Percentiles rank a stretch among this genome's conserved stretches.
These are phyloP conservation scores for Gentiana macrophylla DNA, from an alignment of 257 asterid genomes.

Conservation along the genomic window DNA sequence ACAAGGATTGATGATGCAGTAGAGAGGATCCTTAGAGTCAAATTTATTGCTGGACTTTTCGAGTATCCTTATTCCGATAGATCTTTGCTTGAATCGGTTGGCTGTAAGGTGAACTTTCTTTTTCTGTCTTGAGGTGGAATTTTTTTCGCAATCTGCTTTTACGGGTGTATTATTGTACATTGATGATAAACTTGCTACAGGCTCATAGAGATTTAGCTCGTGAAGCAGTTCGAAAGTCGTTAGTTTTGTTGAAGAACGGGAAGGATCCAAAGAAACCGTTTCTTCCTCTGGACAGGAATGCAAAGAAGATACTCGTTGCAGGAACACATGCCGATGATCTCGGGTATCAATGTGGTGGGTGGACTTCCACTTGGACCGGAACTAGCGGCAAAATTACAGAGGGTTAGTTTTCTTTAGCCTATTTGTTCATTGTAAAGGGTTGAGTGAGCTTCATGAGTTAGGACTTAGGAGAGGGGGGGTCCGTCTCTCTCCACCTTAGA, in stretches of 20 bases:
- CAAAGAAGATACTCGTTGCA: slow-evolving; percentile 64
- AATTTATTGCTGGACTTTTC: slow-evolving; percentile 73
- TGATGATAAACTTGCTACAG: slow-evolving; percentile 20
- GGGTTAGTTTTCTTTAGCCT: slow-evolving; percentile 30
- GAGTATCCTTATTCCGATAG: slow-evolving; percentile 75
- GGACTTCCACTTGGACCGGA: slow-evolving; percentile 93
- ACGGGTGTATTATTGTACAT: too few relatives aligned
- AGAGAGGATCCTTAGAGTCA: slow-evolving; percentile 86
- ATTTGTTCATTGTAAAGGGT: too few relatives aligned
- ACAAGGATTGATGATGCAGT: slow-evolving; percentile 88
- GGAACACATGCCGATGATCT: slow-evolving; percentile 98
- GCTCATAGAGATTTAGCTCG: slow-evolving; percentile 62
- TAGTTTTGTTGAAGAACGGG: slow-evolving; percentile 88
- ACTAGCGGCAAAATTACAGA: slow-evolving; percentile 72
- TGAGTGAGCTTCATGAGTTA: too few relatives aligned
- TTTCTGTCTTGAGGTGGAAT: slow-evolving; percentile 11
- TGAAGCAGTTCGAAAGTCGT: slow-evolving; percentile 86
- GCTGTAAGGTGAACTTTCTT: slow-evolving; percentile 64
- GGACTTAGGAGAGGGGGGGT: too few relatives aligned
- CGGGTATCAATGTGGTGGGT: slow-evolving; percentile 96
- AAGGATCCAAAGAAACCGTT: slow-evolving; percentile 67
- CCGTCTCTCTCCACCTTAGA: too few relatives aligned
- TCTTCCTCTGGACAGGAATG: slow-evolving; percentile 72
- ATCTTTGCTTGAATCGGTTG: slow-evolving; percentile 71
- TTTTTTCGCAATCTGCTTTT: background rate